Conservation (phyloP, 1,139 yeast genomes). For the Blastobotrys arbuscula region DNA sequence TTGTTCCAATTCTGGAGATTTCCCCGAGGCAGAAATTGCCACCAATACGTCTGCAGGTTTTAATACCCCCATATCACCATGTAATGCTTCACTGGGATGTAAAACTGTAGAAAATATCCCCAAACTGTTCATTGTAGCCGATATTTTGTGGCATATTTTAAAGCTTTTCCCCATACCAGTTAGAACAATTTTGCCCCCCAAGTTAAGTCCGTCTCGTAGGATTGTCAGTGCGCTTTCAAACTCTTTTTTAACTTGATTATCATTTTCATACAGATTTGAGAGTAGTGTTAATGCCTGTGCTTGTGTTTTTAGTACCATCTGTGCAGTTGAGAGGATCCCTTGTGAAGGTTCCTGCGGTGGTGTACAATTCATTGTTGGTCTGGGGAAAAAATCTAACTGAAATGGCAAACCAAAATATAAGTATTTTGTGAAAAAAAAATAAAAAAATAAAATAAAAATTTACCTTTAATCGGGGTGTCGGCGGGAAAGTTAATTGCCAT, state of each 20-base stretch:
- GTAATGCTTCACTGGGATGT: slow-evolving; percentile 86
- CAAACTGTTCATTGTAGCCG: slow-evolving; percentile 76
- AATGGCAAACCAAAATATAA: too few species aligned
- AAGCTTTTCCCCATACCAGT: slow-evolving; percentile 83
- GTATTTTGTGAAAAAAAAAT: background rate
- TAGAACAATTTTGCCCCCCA: slow-evolving; percentile 60
- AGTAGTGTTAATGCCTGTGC: slow-evolving; percentile 42
- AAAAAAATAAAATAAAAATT: too few species aligned
- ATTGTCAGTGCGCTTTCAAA: slow-evolving; percentile 46
- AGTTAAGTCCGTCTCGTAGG: slow-evolving; percentile 45
- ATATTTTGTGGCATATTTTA: slow-evolving; percentile 71
- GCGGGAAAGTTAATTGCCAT: too few species aligned
- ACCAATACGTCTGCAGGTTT: slow-evolving; percentile 58
- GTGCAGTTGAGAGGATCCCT: slow-evolving; percentile 22
- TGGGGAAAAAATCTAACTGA: too few species aligned
- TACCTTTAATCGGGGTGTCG: too few species aligned
- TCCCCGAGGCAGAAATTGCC: slow-evolving; percentile 75
- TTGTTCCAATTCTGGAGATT: slow-evolving; percentile 66
- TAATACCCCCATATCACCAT: slow-evolving; percentile 79
- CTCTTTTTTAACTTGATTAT: slow-evolving; percentile 45
- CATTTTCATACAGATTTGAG: slow-evolving; percentile 38
- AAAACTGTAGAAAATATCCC: slow-evolving; percentile 61
- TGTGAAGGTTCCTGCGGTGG: slow-evolving; percentile 1
- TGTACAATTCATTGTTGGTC: background rate
- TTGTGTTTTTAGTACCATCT: slow-evolving; percentile 42